These are phyloP conservation scores for Choanephora cucurbitarum DNA, from an alignment of 371 early-diverging fungal genomes.

Conservation along the genomic window DNA sequence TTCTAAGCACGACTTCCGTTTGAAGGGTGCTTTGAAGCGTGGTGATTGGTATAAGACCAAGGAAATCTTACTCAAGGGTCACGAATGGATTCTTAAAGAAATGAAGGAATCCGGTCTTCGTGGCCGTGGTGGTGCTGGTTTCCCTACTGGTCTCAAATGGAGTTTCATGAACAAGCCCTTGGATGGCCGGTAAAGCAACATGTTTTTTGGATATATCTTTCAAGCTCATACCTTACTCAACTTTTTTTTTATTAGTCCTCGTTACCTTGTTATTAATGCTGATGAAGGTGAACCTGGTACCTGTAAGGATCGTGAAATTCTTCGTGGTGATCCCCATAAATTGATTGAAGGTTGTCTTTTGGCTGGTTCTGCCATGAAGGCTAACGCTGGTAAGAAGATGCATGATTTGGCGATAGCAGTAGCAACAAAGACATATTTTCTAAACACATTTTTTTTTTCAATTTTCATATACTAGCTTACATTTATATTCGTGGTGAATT, in stretches of 20 bases:
- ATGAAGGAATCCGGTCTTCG: slow-evolving; percentile 95
- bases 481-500: slow-evolving; percentile 99
- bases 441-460: neutral
- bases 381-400: slow-evolving; percentile 76
- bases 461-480: slow-evolving; percentile 64
- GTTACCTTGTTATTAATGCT: slow-evolving; percentile 96
- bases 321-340: slow-evolving; percentile 98
- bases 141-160: slow-evolving; percentile 98
- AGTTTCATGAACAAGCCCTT: slow-evolving; percentile 97
- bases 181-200: slow-evolving; percentile 64
- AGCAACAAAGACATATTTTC: neutral
- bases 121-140: slow-evolving; percentile 98
- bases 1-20: slow-evolving; percentile 85
- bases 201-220: neutral
- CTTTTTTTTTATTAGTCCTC: slow-evolving; percentile 58
- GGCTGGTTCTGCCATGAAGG: slow-evolving; percentile 97
- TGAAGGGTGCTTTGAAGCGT: slow-evolving; percentile 89
- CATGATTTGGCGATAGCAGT: no score
- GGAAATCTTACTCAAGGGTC: slow-evolving; percentile 94
- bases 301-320: slow-evolving; percentile 98
- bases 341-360: slow-evolving; percentile 95
- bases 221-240: neutral
- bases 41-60: slow-evolving; percentile 99
- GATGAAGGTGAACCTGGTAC: slow-evolving; percentile 99
- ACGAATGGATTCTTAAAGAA: slow-evolving; percentile 96